These are phyloP conservation scores for Myochromella boudieri DNA, from an alignment of 768 basidiomycete species.

Conservation along the genomic window DNA sequence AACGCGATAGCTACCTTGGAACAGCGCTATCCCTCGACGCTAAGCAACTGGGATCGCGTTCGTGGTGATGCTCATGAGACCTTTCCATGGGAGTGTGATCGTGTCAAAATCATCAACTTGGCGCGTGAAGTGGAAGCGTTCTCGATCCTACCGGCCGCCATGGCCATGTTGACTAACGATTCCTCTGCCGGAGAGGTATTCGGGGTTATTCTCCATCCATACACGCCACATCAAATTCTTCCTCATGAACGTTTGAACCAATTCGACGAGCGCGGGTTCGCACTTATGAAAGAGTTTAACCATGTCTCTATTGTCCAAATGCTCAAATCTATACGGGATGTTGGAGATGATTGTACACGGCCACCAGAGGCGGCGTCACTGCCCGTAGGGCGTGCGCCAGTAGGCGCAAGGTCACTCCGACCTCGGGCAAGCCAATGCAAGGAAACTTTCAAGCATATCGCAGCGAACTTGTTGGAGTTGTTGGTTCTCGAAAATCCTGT, in stretches of 20 bases:
- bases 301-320: slow-evolving; percentile 6
- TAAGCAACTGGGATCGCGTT: slow-evolving; percentile 13
- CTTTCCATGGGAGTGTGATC: slow-evolving; percentile 15
- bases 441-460: slow-evolving; percentile 3
- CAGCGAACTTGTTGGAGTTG: neutral
- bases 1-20: slow-evolving; percentile 14
- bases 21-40: slow-evolving; percentile 14
- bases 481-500: slow-evolving; percentile 6
- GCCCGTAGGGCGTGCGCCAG: slow-evolving; percentile 8
- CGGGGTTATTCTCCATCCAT: slow-evolving; percentile 8
- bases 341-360: slow-evolving; percentile 2
- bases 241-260: neutral
- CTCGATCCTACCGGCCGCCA: slow-evolving; percentile 18
- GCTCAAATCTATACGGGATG: slow-evolving; percentile 8
- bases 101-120: slow-evolving; percentile 17
- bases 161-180: slow-evolving; percentile 21
- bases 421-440: slow-evolving; percentile 1
- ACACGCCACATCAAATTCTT: neutral
- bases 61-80: neutral
- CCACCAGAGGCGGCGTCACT: slow-evolving; percentile 6
- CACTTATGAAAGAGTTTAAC: slow-evolving; percentile 11
- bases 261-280: slow-evolving; percentile 7
- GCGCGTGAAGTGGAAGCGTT: slow-evolving; percentile 16
- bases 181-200: slow-evolving; percentile 20
- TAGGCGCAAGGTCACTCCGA: slow-evolving; percentile 2